These are phyloP conservation scores for Aquilaria malaccensis DNA, from an alignment of 345 rosid species.

Conservation along the genomic window DNA sequence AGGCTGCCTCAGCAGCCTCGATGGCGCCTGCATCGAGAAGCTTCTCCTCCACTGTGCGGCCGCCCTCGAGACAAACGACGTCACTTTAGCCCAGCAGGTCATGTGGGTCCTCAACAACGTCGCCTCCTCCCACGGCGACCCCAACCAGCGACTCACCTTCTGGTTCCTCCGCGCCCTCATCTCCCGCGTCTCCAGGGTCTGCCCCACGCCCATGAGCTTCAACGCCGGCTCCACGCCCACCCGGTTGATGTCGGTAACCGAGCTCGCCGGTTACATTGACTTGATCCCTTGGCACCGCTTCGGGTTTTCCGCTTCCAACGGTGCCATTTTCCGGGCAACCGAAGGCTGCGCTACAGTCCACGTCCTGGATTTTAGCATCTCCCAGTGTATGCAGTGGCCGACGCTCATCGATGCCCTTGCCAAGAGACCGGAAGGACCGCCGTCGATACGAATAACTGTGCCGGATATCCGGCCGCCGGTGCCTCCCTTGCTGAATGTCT, in stretches of 20 bases:
- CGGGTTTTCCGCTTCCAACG: constrained; percentile 60
- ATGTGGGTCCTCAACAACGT: constrained; percentile 86
- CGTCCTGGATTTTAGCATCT: constrained; percentile 57
- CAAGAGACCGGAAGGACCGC: constrained; percentile 59
- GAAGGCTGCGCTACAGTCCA: constrained; percentile 46
- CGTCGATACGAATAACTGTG: constrained; percentile 51
- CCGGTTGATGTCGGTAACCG: constrained; percentile 48
- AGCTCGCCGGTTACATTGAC: constrained; percentile 67
- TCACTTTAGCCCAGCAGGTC: constrained; percentile 67
- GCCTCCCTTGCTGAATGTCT: constrained; percentile 52
- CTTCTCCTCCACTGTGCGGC: constrained; percentile 67
- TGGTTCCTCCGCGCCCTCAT: constrained; percentile 63
- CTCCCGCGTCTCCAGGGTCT: constrained; percentile 50
- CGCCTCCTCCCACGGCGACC: constrained; percentile 57
- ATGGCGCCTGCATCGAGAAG: constrained; percentile 66
- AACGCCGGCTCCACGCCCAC: constrained; percentile 31
- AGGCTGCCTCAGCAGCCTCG: constrained; percentile 63
- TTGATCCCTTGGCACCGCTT: constrained; percentile 74
- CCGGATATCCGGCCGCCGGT: constrained; percentile 43
- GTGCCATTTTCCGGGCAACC: constrained; percentile 40
- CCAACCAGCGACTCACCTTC: constrained; percentile 56
- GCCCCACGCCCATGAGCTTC: constrained; percentile 39
- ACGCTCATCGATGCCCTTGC: constrained; percentile 61
- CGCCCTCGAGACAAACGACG: constrained; percentile 57
- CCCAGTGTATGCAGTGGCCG: constrained; percentile 78